Percentiles rank a stretch among this genome's conserved stretches.
These are phyloP conservation scores for Blastocladiella britannica DNA, from an alignment of 192 early-diverging fungal genomes.

Conservation along the genomic window DNA sequence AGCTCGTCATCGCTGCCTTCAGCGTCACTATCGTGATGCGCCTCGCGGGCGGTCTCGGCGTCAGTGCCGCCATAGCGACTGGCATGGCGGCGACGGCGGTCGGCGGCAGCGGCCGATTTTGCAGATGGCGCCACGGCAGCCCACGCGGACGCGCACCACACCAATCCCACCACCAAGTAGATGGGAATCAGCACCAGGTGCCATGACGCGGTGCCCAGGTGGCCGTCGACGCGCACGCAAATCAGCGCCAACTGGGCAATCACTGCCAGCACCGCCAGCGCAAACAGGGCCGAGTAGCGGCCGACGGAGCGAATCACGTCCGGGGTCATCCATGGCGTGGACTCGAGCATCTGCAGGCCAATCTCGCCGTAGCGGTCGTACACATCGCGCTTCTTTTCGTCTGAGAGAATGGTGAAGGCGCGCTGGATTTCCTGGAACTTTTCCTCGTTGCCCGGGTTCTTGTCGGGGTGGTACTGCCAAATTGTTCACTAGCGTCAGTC, in stretches of 20 bases:
- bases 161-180: conserved; percentile 43
- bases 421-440: conserved; percentile 70
- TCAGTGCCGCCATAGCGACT: not conserved
- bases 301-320: not conserved
- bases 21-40: not conserved
- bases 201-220: conserved; percentile 48
- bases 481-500: too few relatives aligned
- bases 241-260: conserved; percentile 71
- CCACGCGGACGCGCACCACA: not conserved
- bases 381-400: conserved; percentile 60
- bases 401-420: conserved; percentile 59
- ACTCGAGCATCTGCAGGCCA: conserved; percentile 53
- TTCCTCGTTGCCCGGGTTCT: conserved; percentile 1
- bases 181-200: conserved; percentile 58
- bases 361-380: conserved; percentile 79
- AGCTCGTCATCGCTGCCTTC: not conserved
- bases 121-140: too few relatives aligned
- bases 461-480: conserved; percentile 1
- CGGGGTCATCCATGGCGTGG: conserved; percentile 22
- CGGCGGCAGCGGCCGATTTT: too few relatives aligned
- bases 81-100: too few relatives aligned
- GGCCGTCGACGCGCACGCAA: conserved; percentile 47
- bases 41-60: not conserved
- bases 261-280: conserved; percentile 31
- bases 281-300: conserved; percentile 26